Percentiles rank a stretch among this genome's conserved stretches.
These are phyloP conservation scores for Pleurotus cornucopiae DNA, from an alignment of 768 basidiomycete genomes.

Conservation along the genomic window DNA sequence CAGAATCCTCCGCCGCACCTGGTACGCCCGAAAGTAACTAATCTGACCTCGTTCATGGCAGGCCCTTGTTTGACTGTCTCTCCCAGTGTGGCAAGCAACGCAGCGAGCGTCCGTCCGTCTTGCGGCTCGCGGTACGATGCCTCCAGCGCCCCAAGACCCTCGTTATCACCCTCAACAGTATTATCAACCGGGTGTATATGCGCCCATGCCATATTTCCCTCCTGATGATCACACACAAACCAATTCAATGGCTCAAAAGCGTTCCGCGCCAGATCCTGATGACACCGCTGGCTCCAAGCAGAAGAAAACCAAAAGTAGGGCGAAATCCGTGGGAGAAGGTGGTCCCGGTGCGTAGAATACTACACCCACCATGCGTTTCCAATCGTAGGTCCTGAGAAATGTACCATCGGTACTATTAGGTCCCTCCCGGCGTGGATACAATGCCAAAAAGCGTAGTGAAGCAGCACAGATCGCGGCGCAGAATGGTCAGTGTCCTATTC, in stretches of 20 bases:
- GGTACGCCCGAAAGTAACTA: slow-evolving; percentile 22
- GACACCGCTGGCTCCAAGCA: slow-evolving; percentile 36
- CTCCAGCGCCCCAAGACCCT: slow-evolving; percentile 15
- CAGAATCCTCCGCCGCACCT: slow-evolving; percentile 25
- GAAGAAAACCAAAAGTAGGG: slow-evolving; percentile 41
- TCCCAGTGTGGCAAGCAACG: slow-evolving; percentile 44
- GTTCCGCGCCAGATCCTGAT: slow-evolving; percentile 31
- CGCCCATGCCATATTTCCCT: not conserved
- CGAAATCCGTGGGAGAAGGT: slow-evolving; percentile 26
- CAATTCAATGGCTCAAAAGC: slow-evolving; percentile 22
- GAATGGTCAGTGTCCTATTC: slow-evolving; percentile 10
- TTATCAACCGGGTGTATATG: slow-evolving; percentile 11
- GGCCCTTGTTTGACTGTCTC: slow-evolving; percentile 12
- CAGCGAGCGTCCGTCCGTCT: slow-evolving; percentile 58
- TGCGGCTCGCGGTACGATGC: slow-evolving; percentile 42
- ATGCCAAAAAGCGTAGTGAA: slow-evolving; percentile 68
- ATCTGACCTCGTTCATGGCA: slow-evolving; percentile 11
- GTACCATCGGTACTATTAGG: slow-evolving; percentile 17
- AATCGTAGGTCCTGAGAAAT: not conserved
- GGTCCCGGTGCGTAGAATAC: slow-evolving; percentile 13
- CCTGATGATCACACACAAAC: slow-evolving; percentile 5
- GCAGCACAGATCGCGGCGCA: slow-evolving; percentile 56
- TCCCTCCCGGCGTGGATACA: slow-evolving; percentile 63
- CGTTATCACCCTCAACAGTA: slow-evolving; percentile 24
- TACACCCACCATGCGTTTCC: slow-evolving; percentile 15